Percentiles rank a stretch among this genome's conserved stretches.
Evolutionary conservation across 805 yeast species (phyloP).

Genomic region (Middelhovenomyces tepae): DNA sequence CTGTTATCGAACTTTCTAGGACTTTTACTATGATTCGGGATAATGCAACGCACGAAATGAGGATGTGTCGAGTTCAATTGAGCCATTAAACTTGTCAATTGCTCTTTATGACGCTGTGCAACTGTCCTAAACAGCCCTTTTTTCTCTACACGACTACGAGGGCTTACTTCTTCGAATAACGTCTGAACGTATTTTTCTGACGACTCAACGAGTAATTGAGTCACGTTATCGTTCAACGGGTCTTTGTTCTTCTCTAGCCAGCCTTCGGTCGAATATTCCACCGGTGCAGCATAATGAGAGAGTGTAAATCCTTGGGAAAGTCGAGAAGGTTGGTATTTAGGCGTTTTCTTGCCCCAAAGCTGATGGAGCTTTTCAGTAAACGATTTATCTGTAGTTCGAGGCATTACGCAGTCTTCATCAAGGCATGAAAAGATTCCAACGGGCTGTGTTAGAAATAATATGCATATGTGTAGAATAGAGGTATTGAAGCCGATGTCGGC

Average conservation of each 20-base stretch:
- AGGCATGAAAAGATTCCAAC: conserved; percentile 78
- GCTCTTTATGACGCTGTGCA: conserved; percentile 83
- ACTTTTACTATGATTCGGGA: conserved; percentile 73
- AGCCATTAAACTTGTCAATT: conserved; percentile 58
- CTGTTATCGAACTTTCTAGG: conserved; percentile 64
- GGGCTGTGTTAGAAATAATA: too few species aligned
- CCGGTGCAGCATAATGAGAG: conserved; percentile 92
- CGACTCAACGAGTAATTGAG: conserved; percentile 53
- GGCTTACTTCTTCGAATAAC: conserved; percentile 36
- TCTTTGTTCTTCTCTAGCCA: conserved; percentile 95
- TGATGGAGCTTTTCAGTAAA: conserved; percentile 71
- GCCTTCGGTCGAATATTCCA: conserved; percentile 84
- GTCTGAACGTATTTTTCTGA: conserved; percentile 44
- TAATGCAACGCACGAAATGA: conserved; percentile 91
- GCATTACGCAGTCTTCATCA: conserved; percentile 93
- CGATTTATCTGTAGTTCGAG: conserved; percentile 74
- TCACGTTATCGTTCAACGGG: conserved; percentile 72
- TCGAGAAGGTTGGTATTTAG: conserved; percentile 64
- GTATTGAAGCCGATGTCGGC: too few species aligned
- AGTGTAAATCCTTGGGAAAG: conserved; percentile 70
- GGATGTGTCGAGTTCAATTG: conserved; percentile 80
- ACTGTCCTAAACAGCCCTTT: conserved; percentile 60
- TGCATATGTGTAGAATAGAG: conserved; percentile 5
- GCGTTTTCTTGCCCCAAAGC: conserved; percentile 47
- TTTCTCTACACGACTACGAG: conserved; percentile 21